A percentile compares a stretch with the other conserved stretches of the same genome.
phyloP scores from a whole-genome alignment of 1,284 basidiomycete species.

The Mycosarcoma mackinlayi region DNA sequence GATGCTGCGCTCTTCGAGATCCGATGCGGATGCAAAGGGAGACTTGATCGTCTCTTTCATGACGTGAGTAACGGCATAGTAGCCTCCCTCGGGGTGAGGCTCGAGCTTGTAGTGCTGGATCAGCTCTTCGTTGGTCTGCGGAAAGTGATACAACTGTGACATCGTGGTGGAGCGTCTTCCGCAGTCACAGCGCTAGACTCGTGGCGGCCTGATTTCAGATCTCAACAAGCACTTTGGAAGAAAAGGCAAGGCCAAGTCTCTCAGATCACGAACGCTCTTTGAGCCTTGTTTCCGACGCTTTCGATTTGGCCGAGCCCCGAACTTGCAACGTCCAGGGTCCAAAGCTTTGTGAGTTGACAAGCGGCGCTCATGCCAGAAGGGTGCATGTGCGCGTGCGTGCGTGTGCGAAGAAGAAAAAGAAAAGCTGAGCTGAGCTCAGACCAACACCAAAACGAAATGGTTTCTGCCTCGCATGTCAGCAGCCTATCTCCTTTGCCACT shows the following conservation, averaged over 20 bases:
- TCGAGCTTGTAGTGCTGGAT: slow-evolving; percentile 43
- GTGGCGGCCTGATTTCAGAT: too few relatives aligned
- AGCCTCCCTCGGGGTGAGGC: slow-evolving; percentile 51
- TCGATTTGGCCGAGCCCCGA: too few relatives aligned
- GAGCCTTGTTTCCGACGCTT: not conserved
- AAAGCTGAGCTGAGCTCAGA: slow-evolving; percentile 40
- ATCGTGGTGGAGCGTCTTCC: slow-evolving; percentile 1
- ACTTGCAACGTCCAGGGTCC: too few relatives aligned
- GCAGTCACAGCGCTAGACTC: not conserved
- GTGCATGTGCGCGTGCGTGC: too few relatives aligned
- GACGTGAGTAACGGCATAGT: slow-evolving; percentile 42
- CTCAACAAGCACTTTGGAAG: too few relatives aligned
- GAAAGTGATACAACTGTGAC: slow-evolving; percentile 31
- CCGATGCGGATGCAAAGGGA: slow-evolving; percentile 39
- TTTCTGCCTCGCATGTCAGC: too few relatives aligned
- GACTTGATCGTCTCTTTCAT: slow-evolving; percentile 29
- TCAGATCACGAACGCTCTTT: too few relatives aligned
- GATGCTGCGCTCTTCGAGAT: slow-evolving; percentile 32
- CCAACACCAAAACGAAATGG: slow-evolving; percentile 3
- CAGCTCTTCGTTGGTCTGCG: slow-evolving; percentile 44
- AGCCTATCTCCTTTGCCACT: not conserved
- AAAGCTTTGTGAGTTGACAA: too few relatives aligned
- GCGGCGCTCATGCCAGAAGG: too few relatives aligned
- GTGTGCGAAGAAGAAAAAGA: too few relatives aligned
- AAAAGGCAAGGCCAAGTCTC: too few relatives aligned